Evolutionary conservation across 2,329 filamentous ascomycete genomes (phyloP).

Genomic region (Hymenoscyphus linearis): DNA sequence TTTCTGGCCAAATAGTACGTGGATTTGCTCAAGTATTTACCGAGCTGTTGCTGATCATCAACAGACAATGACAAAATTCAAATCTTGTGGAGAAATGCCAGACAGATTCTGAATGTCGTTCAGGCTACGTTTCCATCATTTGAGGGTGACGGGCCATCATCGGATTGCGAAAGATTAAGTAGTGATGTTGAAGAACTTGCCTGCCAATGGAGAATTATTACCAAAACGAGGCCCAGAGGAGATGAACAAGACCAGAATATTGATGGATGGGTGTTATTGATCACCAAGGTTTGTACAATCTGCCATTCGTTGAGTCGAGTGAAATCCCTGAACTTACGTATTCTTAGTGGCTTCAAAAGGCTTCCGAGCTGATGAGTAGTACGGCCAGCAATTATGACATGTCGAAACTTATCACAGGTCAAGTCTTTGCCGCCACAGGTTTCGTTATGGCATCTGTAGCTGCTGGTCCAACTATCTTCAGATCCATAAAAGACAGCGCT

Average conservation of each 20-base stretch:
- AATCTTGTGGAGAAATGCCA: constrained; percentile 71
- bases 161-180: constrained; percentile 20
- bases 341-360: constrained; percentile 37
- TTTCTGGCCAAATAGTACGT: constrained; percentile 65
- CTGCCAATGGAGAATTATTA: constrained; percentile 59
- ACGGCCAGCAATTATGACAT: constrained; percentile 92
- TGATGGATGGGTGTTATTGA: constrained; percentile 39
- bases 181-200: constrained; percentile 50
- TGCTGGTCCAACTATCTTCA: constrained; percentile 38
- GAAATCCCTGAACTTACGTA: constrained; percentile 16
- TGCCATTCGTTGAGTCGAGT: neutral
- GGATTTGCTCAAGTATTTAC: neutral
- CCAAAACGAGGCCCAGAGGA: constrained; percentile 17
- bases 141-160: constrained; percentile 28
- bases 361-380: constrained; percentile 73
- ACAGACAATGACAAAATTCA: constrained; percentile 52
- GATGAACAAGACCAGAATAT: constrained; percentile 28
- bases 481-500: constrained; percentile 30
- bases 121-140: constrained; percentile 64
- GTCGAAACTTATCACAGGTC: constrained; percentile 48
- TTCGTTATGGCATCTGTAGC: constrained; percentile 33
- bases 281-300: constrained; percentile 36
- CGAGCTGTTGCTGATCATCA: constrained; percentile 11
- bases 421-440: constrained; percentile 34
- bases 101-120: constrained; percentile 73